Evolutionary conservation across 148 eudicot species (phyloP), one percentile per base, ranked within the genome.

Genomic region (Chenopodium berlandieri): DNA sequence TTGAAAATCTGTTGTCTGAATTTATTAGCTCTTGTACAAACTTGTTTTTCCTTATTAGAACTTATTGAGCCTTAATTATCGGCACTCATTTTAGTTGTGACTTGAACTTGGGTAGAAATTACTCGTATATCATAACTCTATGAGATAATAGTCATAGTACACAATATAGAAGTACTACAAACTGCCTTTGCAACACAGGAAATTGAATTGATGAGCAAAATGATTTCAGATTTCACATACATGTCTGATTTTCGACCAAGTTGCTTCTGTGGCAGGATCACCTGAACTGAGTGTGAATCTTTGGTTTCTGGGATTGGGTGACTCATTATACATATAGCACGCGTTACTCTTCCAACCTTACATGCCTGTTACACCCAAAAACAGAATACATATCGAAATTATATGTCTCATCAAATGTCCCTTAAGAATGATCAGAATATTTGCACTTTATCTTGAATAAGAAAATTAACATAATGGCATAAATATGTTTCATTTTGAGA

Each of bases 251-350:
- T 93, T 73, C 94, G 94, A 19, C 95, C 95, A 65, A 95, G 91
- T 85, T 94, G 99, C 85, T 94, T 93, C 87, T 94, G 99, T 20
- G 99, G 99, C 27, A 95, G 81, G 81, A 95, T 95, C 85, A 95
- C 95, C 83, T 96, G 98, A 75, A 85, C 94, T 31, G 99, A 96
- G 88, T 94, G 98, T 80, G 98, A 91, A 17, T 94, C 97, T 17
- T 90, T 86, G 81, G 99, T 94, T 81, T 90, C 87, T 16, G 95
- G 98, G 79, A 96, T 91, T 0, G 99, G 93, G 86, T 96, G 98
- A 80, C 97, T 94, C 98, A 96, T 92, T 67, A 96, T 92, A 76
- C 98, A 94, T 76, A 94, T 92, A 60, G 99, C 99, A 73, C 99
- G 98, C 20, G 99, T 90, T 52, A 96, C 99, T 86, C 90, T 90